Conservation (phyloP, 768 basidiomycete species). For the Dentipellis fragilis region DNA sequence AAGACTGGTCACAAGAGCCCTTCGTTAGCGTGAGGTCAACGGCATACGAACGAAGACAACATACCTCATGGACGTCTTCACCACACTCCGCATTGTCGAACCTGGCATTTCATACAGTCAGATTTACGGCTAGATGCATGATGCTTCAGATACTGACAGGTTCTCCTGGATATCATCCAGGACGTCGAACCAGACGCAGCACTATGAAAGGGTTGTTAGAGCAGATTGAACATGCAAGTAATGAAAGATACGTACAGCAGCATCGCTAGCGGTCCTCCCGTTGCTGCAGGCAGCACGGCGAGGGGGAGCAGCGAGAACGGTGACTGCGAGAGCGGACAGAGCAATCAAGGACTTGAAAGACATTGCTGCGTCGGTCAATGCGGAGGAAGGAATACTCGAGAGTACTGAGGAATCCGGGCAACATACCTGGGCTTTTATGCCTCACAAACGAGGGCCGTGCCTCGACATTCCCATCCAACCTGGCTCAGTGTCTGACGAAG, state of each 20-base stretch:
- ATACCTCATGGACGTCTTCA: constrained; percentile 1
- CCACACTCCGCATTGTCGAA: constrained; percentile 25
- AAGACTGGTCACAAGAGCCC: background rate
- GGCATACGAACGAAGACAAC: background rate
- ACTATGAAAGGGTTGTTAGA: constrained; percentile 6
- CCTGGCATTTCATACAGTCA: too few species aligned
- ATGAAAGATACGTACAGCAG: background rate
- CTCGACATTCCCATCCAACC: too few species aligned
- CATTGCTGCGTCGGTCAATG: background rate
- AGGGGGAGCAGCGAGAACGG: constrained; percentile 7
- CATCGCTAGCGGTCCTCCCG: constrained; percentile 11
- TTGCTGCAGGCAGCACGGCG: constrained; percentile 10
- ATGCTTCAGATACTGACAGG: constrained; percentile 11
- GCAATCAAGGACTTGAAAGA: background rate
- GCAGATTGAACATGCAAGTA: background rate
- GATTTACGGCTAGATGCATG: too few species aligned
- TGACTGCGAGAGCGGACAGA: constrained; percentile 5
- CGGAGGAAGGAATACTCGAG: too few species aligned
- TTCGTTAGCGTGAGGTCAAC: too few species aligned
- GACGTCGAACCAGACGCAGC: constrained; percentile 31
- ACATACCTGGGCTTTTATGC: too few species aligned
- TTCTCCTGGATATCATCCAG: constrained; percentile 29
- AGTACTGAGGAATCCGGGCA: too few species aligned
- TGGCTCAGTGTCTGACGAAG: too few species aligned
- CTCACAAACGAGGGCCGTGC: too few species aligned